phyloP scores from a whole-genome alignment of 2,329 filamentous ascomycete species.

The Fusarium tanahbumbuense region DNA sequence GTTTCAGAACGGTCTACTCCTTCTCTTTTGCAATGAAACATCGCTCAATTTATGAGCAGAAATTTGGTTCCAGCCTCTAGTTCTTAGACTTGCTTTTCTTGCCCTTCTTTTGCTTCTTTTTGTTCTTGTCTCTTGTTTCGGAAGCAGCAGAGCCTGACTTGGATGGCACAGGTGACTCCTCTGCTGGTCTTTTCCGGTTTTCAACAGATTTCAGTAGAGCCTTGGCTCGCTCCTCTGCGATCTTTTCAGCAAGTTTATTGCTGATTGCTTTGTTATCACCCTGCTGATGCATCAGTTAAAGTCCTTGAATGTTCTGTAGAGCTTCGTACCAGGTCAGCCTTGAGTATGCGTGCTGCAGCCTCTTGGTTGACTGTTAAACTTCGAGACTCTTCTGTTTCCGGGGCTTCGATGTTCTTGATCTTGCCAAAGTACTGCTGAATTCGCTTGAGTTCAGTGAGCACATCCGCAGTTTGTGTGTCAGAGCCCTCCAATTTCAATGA shows the following conservation, averaged over 20 bases:
- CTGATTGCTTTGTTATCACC: slow-evolving; percentile 65
- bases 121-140: slow-evolving; percentile 43
- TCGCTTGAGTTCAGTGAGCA: slow-evolving; percentile 86
- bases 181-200: slow-evolving; percentile 57
- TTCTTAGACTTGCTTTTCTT: slow-evolving; percentile 50
- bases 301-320: not conserved
- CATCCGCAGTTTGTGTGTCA: slow-evolving; percentile 84
- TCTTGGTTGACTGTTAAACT: slow-evolving; percentile 73
- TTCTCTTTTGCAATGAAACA: not conserved
- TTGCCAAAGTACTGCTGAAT: slow-evolving; percentile 94
- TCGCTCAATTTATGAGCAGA: not conserved
- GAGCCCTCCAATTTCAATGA: slow-evolving; percentile 82
- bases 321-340: slow-evolving; percentile 75
- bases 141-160: slow-evolving; percentile 27
- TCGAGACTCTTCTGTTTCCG: slow-evolving; percentile 59
- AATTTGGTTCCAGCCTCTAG: not conserved
- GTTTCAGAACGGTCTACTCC: not conserved
- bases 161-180: slow-evolving; percentile 48
- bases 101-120: slow-evolving; percentile 51
- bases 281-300: slow-evolving; percentile 46
- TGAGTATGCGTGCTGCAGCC: slow-evolving; percentile 84
- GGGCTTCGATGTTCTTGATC: slow-evolving; percentile 80
- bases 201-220: slow-evolving; percentile 61
- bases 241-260: slow-evolving; percentile 65
- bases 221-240: slow-evolving; percentile 67